These are phyloP conservation scores for Phalaenopsis equestris DNA, from an alignment of 106 monocot species.

Conservation along the genomic window DNA sequence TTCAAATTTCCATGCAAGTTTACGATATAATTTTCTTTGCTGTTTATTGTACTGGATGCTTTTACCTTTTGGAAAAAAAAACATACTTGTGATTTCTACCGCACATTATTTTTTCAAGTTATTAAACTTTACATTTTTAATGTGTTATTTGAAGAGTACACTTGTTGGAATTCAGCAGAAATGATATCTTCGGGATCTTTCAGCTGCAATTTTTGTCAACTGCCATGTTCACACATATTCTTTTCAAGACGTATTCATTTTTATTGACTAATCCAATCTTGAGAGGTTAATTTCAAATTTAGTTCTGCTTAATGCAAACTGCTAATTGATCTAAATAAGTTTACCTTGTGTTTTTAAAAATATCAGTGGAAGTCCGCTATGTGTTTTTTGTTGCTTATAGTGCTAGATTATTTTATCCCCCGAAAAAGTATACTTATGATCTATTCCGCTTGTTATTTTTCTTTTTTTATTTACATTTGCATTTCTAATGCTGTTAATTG, in stretches of 20 bases:
- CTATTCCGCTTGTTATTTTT: neutral
- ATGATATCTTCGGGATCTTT: too few species aligned
- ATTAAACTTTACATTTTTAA: neutral
- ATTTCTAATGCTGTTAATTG: neutral
- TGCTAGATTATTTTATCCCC: neutral
- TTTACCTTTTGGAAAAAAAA: neutral
- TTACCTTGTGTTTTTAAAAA: neutral
- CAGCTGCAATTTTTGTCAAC: neutral
- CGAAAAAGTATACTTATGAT: neutral
- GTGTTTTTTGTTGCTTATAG: neutral
- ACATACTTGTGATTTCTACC: neutral
- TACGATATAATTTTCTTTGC: neutral
- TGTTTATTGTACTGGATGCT: neutral
- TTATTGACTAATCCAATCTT: neutral
- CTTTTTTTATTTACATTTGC: neutral
- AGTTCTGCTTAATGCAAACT: neutral
- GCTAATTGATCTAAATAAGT: neutral
- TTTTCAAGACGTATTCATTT: neutral
- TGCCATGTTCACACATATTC: neutral
- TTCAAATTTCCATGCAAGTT: neutral
- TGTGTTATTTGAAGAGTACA: neutral
- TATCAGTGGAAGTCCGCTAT: neutral
- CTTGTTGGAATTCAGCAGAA: slow-evolving; percentile 30
- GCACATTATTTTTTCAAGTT: neutral
- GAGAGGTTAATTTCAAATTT: neutral